Evolutionary conservation across 768 basidiomycete genomes (phyloP).

Genomic region (Leccinum rimulosum): DNA sequence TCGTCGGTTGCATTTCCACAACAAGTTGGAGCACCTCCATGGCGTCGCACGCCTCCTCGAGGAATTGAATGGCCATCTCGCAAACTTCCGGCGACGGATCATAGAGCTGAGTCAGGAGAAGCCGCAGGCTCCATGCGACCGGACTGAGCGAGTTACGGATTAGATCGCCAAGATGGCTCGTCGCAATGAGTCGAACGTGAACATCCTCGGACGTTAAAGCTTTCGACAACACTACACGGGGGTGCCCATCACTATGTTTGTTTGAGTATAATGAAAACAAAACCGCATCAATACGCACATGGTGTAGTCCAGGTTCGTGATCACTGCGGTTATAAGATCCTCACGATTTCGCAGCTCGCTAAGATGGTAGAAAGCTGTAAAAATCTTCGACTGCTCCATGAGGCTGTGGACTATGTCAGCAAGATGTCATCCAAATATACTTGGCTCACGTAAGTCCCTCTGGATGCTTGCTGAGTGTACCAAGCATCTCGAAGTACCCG

Average conservation of each 20-base stretch:
- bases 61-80: constrained; percentile 82
- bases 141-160: constrained; percentile 63
- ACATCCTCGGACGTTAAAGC: constrained; percentile 92
- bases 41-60: constrained; percentile 88
- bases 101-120: constrained; percentile 94
- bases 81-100: constrained; percentile 90
- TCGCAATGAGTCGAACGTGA: constrained; percentile 86
- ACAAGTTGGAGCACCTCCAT: constrained; percentile 83
- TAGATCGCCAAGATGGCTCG: constrained; percentile 78
- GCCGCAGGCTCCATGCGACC: constrained; percentile 84
- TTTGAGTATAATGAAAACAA: constrained; percentile 3
- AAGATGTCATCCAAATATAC: neutral
- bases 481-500: constrained; percentile 96
- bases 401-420: constrained; percentile 46
- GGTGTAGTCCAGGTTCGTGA: constrained; percentile 89
- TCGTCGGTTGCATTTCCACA: constrained; percentile 90
- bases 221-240: constrained; percentile 90
- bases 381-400: constrained; percentile 87
- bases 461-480: constrained; percentile 80
- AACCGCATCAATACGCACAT: constrained; percentile 49
- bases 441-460: constrained; percentile 83
- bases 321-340: constrained; percentile 87
- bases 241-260: constrained; percentile 79
- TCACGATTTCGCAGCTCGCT: constrained; percentile 89
- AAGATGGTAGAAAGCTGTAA: constrained; percentile 94